Evolutionary conservation across 139 green algal species (phyloP), one percentile per base, ranked within the genome.

Genomic region (Closterium sp.): DNA sequence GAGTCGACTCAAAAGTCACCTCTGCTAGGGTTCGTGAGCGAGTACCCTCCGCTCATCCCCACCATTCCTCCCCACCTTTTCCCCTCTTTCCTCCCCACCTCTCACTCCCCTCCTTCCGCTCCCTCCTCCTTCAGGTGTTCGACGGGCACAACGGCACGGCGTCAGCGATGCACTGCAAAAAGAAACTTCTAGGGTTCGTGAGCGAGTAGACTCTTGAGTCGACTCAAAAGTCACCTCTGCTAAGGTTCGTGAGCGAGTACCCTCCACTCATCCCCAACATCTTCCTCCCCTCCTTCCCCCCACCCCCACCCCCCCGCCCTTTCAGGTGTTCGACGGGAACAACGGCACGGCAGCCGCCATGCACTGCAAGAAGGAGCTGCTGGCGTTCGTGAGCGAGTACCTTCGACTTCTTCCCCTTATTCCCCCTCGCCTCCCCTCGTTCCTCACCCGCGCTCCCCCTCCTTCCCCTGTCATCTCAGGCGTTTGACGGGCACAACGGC

Each of bases 401-500:
- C 7, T 5, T 5, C 42, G 42, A 62, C n/a, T n/a, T n/a, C n/a
- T n/a, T n/a, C n/a, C n/a, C n/a, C n/a, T n/a, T n/a, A n/a, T n/a
- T n/a, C n/a, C n/a, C n/a, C n/a, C n/a, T n/a, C n/a, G n/a, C n/a
- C n/a, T n/a, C 42, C 42, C 42, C 7, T 7, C 7, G 42, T 62
- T 5, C 42, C 42, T 62, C 42, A 13, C 42, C 7, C 42, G 7
- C 7, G 5, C 7, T 7, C 42, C 42, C 42, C 42, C 42, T 62
- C 7, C 42, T 7, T 62, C 7, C 42, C 42, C n/a, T n/a, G n/a
- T n/a, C n/a, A n/a, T 62, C 5, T 62, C 89, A 91, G 89, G 92
- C 97, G 22, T 97, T 96, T 88, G 96, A 97, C 90, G 96, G n/a
- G n/a, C n/a, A n/a, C 92, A 97, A 97, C 84, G 96, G 96, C 42